phyloP scores from a whole-genome alignment of 345 rosid species.

The Citrus inodora region DNA sequence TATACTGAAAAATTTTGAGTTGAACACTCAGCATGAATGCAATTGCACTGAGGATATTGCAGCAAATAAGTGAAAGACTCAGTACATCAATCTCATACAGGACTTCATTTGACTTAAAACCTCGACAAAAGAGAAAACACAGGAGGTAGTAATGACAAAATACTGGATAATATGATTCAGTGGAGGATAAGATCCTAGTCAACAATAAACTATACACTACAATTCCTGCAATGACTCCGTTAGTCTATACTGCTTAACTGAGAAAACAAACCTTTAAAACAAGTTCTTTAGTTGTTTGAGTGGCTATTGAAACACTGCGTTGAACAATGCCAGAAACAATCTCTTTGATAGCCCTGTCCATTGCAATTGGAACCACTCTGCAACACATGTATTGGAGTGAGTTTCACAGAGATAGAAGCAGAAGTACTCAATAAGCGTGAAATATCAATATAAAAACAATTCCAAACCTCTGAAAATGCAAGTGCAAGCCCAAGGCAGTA shows the following conservation, averaged over 20 bases:
- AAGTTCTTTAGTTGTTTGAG: slow-evolving; percentile 96
- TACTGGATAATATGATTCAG: background rate
- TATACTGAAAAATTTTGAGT: background rate
- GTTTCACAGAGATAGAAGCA: background rate
- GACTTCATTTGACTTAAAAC: background rate
- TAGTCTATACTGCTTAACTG: background rate
- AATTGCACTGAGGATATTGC: background rate
- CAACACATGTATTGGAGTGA: slow-evolving; percentile 2
- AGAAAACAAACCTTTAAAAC: slow-evolving; percentile 77
- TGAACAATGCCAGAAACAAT: slow-evolving; percentile 89
- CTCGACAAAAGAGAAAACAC: background rate
- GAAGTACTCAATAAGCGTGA: slow-evolving; percentile 2
- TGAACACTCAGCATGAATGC: background rate
- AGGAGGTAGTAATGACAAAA: background rate
- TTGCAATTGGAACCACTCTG: slow-evolving; percentile 87
- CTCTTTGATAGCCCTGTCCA: slow-evolving; percentile 96
- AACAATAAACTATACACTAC: background rate
- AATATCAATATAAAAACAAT: background rate
- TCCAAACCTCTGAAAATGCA: slow-evolving; percentile 90
- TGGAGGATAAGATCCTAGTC: background rate
- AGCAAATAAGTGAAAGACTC: background rate
- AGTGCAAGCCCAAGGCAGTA: slow-evolving; percentile 58
- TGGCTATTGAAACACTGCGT: slow-evolving; percentile 96
- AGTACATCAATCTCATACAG: background rate
- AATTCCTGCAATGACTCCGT: background rate